Evolutionary conservation across 352 stramenopile species (phyloP), one percentile per base, ranked within the genome.

Genomic region (Halophytophthora batemanensis): DNA sequence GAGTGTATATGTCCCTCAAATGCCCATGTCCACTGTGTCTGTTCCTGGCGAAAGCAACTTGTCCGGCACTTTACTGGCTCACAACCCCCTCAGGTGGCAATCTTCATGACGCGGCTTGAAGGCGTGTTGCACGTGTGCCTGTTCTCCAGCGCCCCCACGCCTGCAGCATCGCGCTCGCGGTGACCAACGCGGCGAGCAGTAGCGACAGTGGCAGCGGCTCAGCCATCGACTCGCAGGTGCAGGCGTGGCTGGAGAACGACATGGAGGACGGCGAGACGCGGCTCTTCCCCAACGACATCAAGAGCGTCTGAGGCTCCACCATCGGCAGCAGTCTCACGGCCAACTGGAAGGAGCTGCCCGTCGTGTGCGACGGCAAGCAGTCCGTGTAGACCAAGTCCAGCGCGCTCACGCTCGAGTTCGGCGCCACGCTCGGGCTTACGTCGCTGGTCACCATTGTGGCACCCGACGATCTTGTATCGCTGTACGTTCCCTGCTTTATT

Each of bases 211-310:
- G 42, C 43, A 61, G 53, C 25, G 52, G 38, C 19, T 53, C 43
- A 5, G 34, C 50, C 48, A 73, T 79, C 43, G 71, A 82, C 53
- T 51, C 64, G 15, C 66, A 70, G 41, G 66, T 79, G 10, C 61
- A 66, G 45, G 66, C 65, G 18, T 82, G 71, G 69, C 66, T 82
- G 2, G 49, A 66, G 15, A 82, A 79, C 47, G 79, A 82, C 56
- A 49, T 82, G 45, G 50, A 69, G 17, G 71, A 82, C 44, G 71
- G 71, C 39, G 71, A 82, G 60, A 77, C 71, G 53, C 57, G 71
- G 12, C 61, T 79, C 12, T 79, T 82, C 59, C 56, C 64, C n/a
- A 79, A 77, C 51, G 71, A 82, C 42, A 75, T 82, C 56, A 82
- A 82, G 55, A 67, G 56, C 34, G 63, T 82, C 4, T 82, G 71